A percentile compares a stretch with the other conserved stretches of the same genome.
Conservation (phyloP, 1,139 yeast genomes). For the Groenewaldozyma sp. region DNA sequence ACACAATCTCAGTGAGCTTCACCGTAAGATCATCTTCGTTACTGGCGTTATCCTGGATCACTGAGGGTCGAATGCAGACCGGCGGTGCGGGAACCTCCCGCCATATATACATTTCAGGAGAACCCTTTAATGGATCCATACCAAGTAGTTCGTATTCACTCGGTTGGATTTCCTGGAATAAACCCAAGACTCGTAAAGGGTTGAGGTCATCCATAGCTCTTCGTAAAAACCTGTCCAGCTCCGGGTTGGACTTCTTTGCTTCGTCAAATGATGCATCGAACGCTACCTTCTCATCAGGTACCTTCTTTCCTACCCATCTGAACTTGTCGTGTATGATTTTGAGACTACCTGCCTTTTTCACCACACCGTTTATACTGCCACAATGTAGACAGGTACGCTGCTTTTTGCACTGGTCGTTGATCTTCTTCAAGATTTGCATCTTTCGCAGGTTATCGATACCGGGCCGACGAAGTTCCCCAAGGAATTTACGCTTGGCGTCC, state of each 20-base stretch:
- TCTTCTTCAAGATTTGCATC: conserved; percentile 75
- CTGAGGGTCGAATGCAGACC: conserved; percentile 96
- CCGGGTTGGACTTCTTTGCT: conserved; percentile 76
- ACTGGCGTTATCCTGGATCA: conserved; percentile 86
- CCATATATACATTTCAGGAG: conserved; percentile 98
- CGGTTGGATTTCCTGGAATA: conserved; percentile 79
- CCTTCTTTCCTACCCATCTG: conserved; percentile 90
- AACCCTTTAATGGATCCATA: conserved; percentile 75
- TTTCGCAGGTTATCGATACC: conserved; percentile 84
- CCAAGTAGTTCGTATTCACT: conserved; percentile 90
- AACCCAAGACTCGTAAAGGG: conserved; percentile 78
- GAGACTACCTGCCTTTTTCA: conserved; percentile 92
- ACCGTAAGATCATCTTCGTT: conserved; percentile 98
- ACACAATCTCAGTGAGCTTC: conserved; percentile 89
- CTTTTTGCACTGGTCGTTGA: conserved; percentile 88
- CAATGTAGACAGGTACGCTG: conserved; percentile 86
- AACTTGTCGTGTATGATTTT: conserved; percentile 94
- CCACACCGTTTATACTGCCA: conserved; percentile 89
- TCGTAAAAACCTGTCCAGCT: conserved; percentile 76
- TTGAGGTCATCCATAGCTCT: conserved; percentile 90
- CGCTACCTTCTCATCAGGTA: conserved; percentile 69
- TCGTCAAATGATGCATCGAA: conserved; percentile 67
- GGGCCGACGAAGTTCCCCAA: conserved; percentile 74
- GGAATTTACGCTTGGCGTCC: conserved; percentile 55
- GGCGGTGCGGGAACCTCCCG: conserved; percentile 98